Evolutionary conservation across 139 green algal genomes (phyloP).

Genomic region (Diplosphaera chodatii): DNA sequence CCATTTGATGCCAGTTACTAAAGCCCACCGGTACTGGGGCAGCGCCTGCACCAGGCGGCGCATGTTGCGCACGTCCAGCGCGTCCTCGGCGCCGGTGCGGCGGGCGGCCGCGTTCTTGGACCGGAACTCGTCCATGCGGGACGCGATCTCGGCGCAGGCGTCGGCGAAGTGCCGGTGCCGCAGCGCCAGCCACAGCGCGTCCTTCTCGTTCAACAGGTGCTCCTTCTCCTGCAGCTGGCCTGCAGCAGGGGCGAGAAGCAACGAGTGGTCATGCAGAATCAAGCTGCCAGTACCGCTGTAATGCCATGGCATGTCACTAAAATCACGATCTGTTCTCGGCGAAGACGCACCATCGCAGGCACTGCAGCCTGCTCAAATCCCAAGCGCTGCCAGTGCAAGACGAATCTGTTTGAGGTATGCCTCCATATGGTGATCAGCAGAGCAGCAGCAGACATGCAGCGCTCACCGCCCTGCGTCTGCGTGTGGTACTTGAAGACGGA

Average conservation of each 20-base stretch:
- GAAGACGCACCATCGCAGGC: too few relatives aligned
- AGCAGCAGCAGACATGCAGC: too few relatives aligned
- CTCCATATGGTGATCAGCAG: too few relatives aligned
- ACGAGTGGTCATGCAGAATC: too few relatives aligned
- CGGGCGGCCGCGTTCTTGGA: slow-evolving; percentile 60
- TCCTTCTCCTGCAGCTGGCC: slow-evolving; percentile 66
- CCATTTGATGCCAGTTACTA: too few relatives aligned
- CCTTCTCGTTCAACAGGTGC: slow-evolving; percentile 70
- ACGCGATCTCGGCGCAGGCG: slow-evolving; percentile 32
- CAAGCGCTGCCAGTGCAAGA: too few relatives aligned
- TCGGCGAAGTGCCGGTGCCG: slow-evolving; percentile 88
- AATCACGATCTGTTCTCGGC: too few relatives aligned
- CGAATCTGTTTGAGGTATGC: too few relatives aligned
- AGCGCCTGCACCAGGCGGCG: slow-evolving; percentile 65
- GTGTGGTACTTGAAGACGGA: slow-evolving; percentile 56
- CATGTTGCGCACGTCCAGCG: slow-evolving; percentile 54
- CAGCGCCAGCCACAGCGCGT: slow-evolving; percentile 74
- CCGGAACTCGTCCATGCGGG: slow-evolving; percentile 59
- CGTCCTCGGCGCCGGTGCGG: slow-evolving; percentile 16
- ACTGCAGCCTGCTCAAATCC: too few relatives aligned
- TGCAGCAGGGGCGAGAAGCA: not conserved
- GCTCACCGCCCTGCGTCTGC: slow-evolving; percentile 37
- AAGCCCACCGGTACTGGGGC: slow-evolving; percentile 67
- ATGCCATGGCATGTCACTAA: not conserved
- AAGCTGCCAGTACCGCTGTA: too few relatives aligned